Conservation (phyloP, 345 rosid species). For the Brassica rapa region DNA sequence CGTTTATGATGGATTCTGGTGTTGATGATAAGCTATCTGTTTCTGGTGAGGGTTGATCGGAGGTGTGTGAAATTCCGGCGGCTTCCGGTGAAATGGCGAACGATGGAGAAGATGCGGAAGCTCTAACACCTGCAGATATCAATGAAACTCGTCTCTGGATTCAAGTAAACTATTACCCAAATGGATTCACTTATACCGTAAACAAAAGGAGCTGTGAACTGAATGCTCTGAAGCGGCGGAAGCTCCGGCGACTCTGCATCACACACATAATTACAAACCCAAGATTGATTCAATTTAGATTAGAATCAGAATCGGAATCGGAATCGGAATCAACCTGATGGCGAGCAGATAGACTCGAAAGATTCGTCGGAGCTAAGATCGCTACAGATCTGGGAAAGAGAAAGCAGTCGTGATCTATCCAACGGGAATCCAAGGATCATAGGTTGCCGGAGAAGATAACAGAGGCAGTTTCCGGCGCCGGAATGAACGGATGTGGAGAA, state of each 20-base stretch:
- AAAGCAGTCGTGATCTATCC: slow-evolving; percentile 55
- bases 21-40: slow-evolving; percentile 17
- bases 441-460: slow-evolving; percentile 67
- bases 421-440: slow-evolving; percentile 74
- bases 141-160: slow-evolving; percentile 12
- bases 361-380: slow-evolving; percentile 26
- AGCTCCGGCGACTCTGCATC: slow-evolving; percentile 44
- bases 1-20: neutral
- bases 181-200: slow-evolving; percentile 32
- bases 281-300: neutral
- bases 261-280: slow-evolving; percentile 16
- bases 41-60: slow-evolving; percentile 34
- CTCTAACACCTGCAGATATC: slow-evolving; percentile 38
- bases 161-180: slow-evolving; percentile 5
- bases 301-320: neutral
- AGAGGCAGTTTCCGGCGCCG: slow-evolving; percentile 57
- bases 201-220: slow-evolving; percentile 38
- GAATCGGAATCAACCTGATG: slow-evolving; percentile 32
- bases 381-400: slow-evolving; percentile 56
- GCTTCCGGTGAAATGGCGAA: slow-evolving; percentile 24
- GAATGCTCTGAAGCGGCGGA: slow-evolving; percentile 51
- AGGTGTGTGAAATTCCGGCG: slow-evolving; percentile 15
- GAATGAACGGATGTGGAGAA: slow-evolving; percentile 47
- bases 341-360: slow-evolving; percentile 54
- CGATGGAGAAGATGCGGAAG: slow-evolving; percentile 26